These are phyloP conservation scores for Striga hermonthica DNA, from an alignment of 305 asterid genomes.

Conservation along the genomic window DNA sequence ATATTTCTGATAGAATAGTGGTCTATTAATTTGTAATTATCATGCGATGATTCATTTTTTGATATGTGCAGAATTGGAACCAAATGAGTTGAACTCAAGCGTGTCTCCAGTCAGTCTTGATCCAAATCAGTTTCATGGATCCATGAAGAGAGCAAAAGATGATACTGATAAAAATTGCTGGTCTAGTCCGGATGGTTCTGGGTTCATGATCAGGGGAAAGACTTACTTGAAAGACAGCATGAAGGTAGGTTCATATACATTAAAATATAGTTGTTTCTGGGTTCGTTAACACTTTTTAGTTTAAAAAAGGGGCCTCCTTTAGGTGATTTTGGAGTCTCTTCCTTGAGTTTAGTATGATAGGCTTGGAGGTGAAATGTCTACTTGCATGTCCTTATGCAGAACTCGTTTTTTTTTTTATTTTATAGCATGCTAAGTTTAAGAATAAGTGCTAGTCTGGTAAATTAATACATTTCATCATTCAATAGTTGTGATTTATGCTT, in stretches of 20 bases:
- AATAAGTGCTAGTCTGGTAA: slow-evolving; percentile 1
- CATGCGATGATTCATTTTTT: slow-evolving; percentile 26
- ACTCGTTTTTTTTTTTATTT: neutral
- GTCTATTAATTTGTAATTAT: slow-evolving; percentile 6
- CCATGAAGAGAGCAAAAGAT: slow-evolving; percentile 72
- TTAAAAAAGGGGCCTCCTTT: slow-evolving; percentile 1
- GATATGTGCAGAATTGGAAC: slow-evolving; percentile 48
- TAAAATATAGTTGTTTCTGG: neutral
- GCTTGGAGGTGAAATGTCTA: neutral
- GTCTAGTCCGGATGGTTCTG: slow-evolving; percentile 88
- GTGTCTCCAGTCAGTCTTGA: slow-evolving; percentile 56
- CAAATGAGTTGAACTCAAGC: slow-evolving; percentile 52
- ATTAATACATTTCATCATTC: slow-evolving; percentile 7
- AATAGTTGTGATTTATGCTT: slow-evolving; percentile 1
- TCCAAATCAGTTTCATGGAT: slow-evolving; percentile 60
- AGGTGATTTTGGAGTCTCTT: slow-evolving; percentile 8
- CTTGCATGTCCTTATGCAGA: neutral
- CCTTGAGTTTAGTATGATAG: slow-evolving; percentile 1
- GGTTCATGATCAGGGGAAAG: slow-evolving; percentile 95
- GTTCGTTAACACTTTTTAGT: neutral
- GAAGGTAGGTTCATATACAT: slow-evolving; percentile 52
- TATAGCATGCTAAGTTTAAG: neutral
- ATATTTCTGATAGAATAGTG: slow-evolving; percentile 25
- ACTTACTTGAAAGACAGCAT: slow-evolving; percentile 81
- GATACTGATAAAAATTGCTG: slow-evolving; percentile 82